Evolutionary conservation across 352 stramenopile genomes (phyloP), one percentile per base, ranked within the genome.

Genomic region (Phytophthora cactorum): DNA sequence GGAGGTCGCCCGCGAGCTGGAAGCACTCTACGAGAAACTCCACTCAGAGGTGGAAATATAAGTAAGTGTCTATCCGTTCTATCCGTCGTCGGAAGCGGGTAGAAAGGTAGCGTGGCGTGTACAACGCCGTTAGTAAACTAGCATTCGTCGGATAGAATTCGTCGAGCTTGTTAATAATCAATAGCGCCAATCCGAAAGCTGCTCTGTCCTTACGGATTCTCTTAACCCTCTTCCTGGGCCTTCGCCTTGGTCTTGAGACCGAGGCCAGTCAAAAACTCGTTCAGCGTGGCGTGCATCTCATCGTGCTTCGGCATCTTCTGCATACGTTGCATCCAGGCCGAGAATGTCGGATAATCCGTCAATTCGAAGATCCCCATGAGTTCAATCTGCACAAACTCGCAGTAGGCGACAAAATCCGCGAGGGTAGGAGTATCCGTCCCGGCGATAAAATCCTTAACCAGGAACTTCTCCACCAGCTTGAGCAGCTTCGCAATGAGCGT

Each of bases 21-120:
- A 78, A 63, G 47, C 6, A n/a, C 70, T 89, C 14, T 89, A 89
- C 57, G 63, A 79, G 57, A 75, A 84, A 64, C 72, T 90, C 15
- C 79, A 81, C 64, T 59, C 62, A 0, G 56, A 74, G 34, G 63
- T 68, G 52, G 70, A 78, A 68, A 68, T 74, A 53, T 76, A 74
- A 73, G 55, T 65, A 68, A 66, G 44, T 62, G 57, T 60, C 9
- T 63, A 56, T 65, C 58, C 56, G 5, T 66, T 69, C 50, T 66
- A 39, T 32, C 44, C 46, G 63, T 68, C 61, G 27, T 67, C 29
- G 66, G 61, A n/a, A 75, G 56, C 55, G 58, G 38, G 39, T 36
- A 55, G 51, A 56, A 66, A 50, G 47, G 28, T 58, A 61, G 58
- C 14, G 49, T 66, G 45, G 45, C 29, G 36, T 22, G 22, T 53